Conservation (phyloP, 352 stramenopile species). For the Pythium aphanidermatum region DNA sequence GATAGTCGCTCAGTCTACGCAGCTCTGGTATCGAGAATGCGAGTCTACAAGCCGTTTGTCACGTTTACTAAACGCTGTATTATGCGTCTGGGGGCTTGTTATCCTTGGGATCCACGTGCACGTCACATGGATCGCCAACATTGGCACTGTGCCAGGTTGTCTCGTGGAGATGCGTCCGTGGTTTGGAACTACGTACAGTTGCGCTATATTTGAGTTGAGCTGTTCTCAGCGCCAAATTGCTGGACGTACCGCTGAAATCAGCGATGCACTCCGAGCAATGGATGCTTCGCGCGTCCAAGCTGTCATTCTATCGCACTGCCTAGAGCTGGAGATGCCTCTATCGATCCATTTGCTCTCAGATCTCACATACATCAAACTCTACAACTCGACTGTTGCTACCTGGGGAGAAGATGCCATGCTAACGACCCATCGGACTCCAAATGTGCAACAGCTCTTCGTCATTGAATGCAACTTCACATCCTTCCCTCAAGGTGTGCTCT, state of each 20-base stretch:
- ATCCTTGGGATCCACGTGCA: slow-evolving; percentile 3
- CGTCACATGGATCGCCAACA: background rate
- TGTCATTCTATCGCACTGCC: slow-evolving; percentile 3
- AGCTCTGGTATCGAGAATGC: too few species aligned
- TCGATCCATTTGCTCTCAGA: background rate
- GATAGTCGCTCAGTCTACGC: too few species aligned
- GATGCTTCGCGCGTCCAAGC: background rate
- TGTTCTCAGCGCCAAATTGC: slow-evolving; percentile 9
- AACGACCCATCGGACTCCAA: background rate
- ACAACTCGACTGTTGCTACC: slow-evolving; percentile 1
- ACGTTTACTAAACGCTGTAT: background rate
- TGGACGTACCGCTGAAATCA: slow-evolving; percentile 1
- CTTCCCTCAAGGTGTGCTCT: background rate
- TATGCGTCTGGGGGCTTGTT: slow-evolving; percentile 2
- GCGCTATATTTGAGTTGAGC: slow-evolving; percentile 11
- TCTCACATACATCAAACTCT: slow-evolving; percentile 6
- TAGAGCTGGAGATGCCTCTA: background rate
- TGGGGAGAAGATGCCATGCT: background rate
- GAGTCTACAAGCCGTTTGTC: background rate
- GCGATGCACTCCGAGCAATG: background rate
- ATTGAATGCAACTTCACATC: background rate
- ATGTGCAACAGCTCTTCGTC: background rate
- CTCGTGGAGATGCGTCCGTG: slow-evolving; percentile 10
- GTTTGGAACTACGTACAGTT: slow-evolving; percentile 1
- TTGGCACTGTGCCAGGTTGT: background rate